Percentiles rank a stretch among this genome's conserved stretches.
phyloP scores from a whole-genome alignment of 2,329 filamentous ascomycete genomes.

The Anisogramma anomala region DNA sequence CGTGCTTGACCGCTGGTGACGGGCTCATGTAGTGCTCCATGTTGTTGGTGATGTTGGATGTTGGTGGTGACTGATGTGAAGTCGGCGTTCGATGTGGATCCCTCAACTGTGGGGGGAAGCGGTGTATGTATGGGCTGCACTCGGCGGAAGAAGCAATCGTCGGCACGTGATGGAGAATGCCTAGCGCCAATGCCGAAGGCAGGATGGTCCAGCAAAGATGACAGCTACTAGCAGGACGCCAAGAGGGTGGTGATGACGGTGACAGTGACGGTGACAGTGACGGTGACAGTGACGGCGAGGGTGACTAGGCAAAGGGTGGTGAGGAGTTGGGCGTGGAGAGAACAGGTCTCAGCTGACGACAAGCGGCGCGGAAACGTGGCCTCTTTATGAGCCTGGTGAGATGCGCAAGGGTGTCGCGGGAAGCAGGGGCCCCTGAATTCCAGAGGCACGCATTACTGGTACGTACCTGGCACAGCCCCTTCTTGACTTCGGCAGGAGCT shows the following conservation, averaged over 20 bases:
- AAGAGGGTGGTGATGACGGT: no score
- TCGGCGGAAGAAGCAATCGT: no score
- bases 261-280: no score
- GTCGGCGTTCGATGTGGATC: neutral
- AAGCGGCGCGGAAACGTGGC: neutral
- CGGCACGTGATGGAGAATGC: no score
- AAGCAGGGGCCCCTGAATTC: neutral
- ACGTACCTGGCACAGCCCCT: slow-evolving; percentile 1
- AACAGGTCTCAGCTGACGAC: neutral
- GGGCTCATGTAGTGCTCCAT: slow-evolving; percentile 22
- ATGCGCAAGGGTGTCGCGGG: no score
- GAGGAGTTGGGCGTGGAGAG: neutral
- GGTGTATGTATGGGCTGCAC: no score
- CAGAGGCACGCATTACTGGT: neutral
- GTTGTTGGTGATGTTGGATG: neutral
- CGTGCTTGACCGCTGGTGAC: slow-evolving; percentile 38
- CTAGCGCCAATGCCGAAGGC: no score
- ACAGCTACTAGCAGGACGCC: no score
- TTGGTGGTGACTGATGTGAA: neutral
- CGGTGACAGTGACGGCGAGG: no score
- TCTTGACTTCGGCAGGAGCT: slow-evolving; percentile 4
- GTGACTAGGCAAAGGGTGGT: neutral
- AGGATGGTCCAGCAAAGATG: no score
- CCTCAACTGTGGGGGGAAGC: neutral
- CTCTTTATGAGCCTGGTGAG: no score